These are phyloP conservation scores for Populus tremula DNA, from an alignment of 345 rosid species.

Conservation along the genomic window DNA sequence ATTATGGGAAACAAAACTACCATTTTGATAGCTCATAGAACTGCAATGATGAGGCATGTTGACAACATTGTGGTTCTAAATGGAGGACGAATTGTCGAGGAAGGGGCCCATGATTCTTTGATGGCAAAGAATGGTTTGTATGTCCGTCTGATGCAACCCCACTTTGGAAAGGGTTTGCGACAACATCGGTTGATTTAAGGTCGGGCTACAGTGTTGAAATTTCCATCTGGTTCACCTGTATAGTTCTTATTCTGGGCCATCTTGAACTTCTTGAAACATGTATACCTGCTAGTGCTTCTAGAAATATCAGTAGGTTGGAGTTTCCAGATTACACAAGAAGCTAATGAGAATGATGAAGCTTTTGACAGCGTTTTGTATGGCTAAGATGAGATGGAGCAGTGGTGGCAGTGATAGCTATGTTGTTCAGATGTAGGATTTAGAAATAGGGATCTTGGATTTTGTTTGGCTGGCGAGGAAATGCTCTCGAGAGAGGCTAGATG, in stretches of 20 bases:
- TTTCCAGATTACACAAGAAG: slow-evolving; percentile 13
- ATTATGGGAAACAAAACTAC: slow-evolving; percentile 98
- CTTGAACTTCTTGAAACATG: slow-evolving; percentile 22
- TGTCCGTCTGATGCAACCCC: slow-evolving; percentile 95
- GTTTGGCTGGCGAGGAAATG: slow-evolving; percentile 33
- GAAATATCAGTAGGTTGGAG: slow-evolving; percentile 1
- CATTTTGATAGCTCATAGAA: slow-evolving; percentile 87
- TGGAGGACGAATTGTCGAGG: slow-evolving; percentile 93
- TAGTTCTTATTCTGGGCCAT: slow-evolving; percentile 19
- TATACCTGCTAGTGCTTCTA: background rate
- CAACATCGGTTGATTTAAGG: slow-evolving; percentile 74
- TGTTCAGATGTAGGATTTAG: slow-evolving; percentile 36
- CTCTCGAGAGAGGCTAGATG: slow-evolving; percentile 26
- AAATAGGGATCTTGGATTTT: slow-evolving; percentile 29
- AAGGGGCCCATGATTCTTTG: slow-evolving; percentile 85
- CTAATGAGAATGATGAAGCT: slow-evolving; percentile 21
- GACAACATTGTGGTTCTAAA: slow-evolving; percentile 97
- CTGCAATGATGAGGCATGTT: slow-evolving; percentile 96
- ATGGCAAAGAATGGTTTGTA: slow-evolving; percentile 86
- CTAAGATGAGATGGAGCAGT: slow-evolving; percentile 1
- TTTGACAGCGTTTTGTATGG: slow-evolving; percentile 13
- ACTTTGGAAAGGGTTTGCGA: slow-evolving; percentile 89
- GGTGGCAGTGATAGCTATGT: slow-evolving; percentile 16
- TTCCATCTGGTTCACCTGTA: slow-evolving; percentile 25
- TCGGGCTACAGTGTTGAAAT: slow-evolving; percentile 19